Evolutionary conservation across 116 monocot genomes (phyloP).

Genomic region (Trichopus zeylanicus): DNA sequence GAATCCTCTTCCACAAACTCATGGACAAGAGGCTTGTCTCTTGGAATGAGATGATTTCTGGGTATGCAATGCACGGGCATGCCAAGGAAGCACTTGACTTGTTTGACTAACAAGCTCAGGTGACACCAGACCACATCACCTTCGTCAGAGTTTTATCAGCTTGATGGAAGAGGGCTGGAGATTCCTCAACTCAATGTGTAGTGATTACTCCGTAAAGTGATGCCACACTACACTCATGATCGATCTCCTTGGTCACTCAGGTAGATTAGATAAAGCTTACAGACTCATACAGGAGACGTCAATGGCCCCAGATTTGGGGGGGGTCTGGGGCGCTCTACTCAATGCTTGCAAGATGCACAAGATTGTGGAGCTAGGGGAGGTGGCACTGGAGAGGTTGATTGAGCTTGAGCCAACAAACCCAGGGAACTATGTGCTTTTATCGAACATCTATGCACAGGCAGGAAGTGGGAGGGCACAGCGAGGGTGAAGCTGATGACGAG

Average conservation of each 20-base stretch:
- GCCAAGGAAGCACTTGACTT: constrained; percentile 37
- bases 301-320: constrained; percentile 42
- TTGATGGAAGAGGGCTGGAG: constrained; percentile 40
- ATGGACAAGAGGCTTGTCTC: constrained; percentile 32
- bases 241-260: constrained; percentile 52
- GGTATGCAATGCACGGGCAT: constrained; percentile 58
- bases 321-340: constrained; percentile 55
- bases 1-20: constrained; percentile 42
- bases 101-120: constrained; percentile 22
- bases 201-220: constrained; percentile 18
- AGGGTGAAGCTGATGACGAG: constrained; percentile 33
- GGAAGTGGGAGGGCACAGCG: constrained; percentile 47
- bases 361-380: constrained; percentile 36
- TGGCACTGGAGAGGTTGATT: constrained; percentile 40
- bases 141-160: constrained; percentile 57
- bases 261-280: constrained; percentile 37
- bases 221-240: constrained; percentile 61
- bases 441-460: constrained; percentile 51
- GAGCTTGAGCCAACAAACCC: constrained; percentile 53
- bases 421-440: constrained; percentile 56
- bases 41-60: constrained; percentile 62
- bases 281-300: constrained; percentile 32
- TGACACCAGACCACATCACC: constrained; percentile 44
- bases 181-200: constrained; percentile 28
- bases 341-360: constrained; percentile 48